Conservation (phyloP, 345 rosid species). For the Luvunga scandens region DNA sequence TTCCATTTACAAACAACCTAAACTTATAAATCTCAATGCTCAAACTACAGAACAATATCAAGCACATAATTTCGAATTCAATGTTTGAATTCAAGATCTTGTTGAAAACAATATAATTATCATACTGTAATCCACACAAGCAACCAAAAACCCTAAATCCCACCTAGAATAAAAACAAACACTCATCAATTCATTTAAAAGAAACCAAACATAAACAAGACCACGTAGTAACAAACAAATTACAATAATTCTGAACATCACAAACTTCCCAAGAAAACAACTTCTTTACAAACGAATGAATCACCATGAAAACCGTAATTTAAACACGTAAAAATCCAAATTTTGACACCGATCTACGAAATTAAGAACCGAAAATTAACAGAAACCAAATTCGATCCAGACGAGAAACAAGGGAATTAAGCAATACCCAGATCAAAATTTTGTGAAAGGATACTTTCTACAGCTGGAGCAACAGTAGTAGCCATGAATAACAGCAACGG, state of each 20-base stretch:
- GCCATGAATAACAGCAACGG: slow-evolving; percentile 43
- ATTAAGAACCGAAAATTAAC: not conserved
- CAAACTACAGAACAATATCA: not conserved
- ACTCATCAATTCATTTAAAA: not conserved
- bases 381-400: slow-evolving; percentile 15
- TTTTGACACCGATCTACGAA: not conserved
- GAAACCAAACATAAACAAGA: not conserved
- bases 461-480: slow-evolving; percentile 52
- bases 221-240: not conserved
- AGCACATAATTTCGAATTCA: not conserved
- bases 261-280: not conserved
- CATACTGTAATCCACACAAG: not conserved
- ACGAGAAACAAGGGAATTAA: slow-evolving; percentile 23
- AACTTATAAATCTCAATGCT: not conserved
- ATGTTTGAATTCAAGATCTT: not conserved
- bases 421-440: slow-evolving; percentile 13
- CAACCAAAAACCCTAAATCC: not conserved
- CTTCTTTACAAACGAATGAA: too few species aligned
- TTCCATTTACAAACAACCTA: not conserved
- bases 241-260: not conserved
- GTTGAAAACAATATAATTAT: not conserved
- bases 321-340: not conserved
- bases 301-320: too few species aligned
- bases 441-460: slow-evolving; percentile 75
- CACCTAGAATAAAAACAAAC: not conserved